Evolutionary conservation across 441 rosid species (phyloP).

Genomic region (Aquilaria agallochum): DNA sequence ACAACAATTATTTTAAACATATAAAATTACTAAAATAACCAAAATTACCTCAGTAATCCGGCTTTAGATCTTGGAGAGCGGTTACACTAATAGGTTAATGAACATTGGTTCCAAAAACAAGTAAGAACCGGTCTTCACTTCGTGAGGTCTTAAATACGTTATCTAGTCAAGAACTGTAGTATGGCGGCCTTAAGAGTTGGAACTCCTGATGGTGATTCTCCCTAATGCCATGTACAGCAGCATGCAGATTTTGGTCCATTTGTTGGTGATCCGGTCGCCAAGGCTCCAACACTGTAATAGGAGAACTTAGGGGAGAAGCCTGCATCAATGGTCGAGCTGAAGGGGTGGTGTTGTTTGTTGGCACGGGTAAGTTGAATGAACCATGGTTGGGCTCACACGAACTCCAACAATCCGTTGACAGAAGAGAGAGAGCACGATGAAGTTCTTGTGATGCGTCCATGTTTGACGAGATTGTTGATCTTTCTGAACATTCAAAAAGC

Average conservation of each 20-base stretch:
- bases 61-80: no score
- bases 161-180: conserved; percentile 17
- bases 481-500: conserved; percentile 41
- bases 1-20: no score
- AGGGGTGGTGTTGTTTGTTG: conserved; percentile 15
- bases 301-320: conserved; percentile 25
- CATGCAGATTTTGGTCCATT: conserved; percentile 24
- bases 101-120: no score
- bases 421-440: conserved; percentile 99
- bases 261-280: conserved; percentile 47
- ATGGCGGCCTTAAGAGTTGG: conserved; percentile 35
- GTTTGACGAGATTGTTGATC: conserved; percentile 46
- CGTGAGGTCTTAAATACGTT: no score
- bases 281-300: conserved; percentile 34
- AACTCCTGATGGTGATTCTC: conserved; percentile 42
- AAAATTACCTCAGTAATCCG: no score
- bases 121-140: no score
- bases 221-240: conserved; percentile 25
- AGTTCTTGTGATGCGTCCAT: conserved; percentile 53
- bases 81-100: no score
- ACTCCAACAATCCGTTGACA: conserved; percentile 78
- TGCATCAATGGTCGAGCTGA: conserved; percentile 30
- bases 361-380: conserved; percentile 37
- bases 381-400: conserved; percentile 44
- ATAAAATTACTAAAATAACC: no score